A percentile compares a stretch with the other conserved stretches of the same genome.
phyloP scores from a whole-genome alignment of 371 early-diverging fungal genomes.

The Basidiobolus meristosporus region DNA sequence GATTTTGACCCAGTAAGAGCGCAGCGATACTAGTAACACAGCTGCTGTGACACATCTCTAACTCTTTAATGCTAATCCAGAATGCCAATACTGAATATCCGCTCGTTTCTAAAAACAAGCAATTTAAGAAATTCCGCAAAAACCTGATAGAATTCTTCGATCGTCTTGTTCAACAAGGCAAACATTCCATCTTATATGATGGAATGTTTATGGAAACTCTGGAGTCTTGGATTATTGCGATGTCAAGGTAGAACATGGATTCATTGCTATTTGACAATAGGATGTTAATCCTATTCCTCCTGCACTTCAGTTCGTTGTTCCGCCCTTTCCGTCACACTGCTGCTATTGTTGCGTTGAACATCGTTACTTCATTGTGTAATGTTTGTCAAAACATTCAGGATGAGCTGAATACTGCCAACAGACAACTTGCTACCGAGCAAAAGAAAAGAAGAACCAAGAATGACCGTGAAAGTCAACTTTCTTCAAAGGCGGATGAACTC shows the following conservation, averaged over 20 bases:
- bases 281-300: background rate
- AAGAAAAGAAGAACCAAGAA: slow-evolving; percentile 7
- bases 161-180: slow-evolving; percentile 31
- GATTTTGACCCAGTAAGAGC: slow-evolving; percentile 5
- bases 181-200: slow-evolving; percentile 34
- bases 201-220: slow-evolving; percentile 26
- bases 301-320: slow-evolving; percentile 32
- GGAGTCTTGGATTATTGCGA: slow-evolving; percentile 11
- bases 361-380: slow-evolving; percentile 36
- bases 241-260: slow-evolving; percentile 13
- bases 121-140: slow-evolving; percentile 26
- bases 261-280: background rate
- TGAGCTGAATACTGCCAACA: slow-evolving; percentile 31
- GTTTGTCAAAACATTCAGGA: slow-evolving; percentile 26
- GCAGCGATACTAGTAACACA: background rate
- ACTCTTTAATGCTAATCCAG: background rate
- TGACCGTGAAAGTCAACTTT: slow-evolving; percentile 1
- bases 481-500: slow-evolving; percentile 13
- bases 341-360: slow-evolving; percentile 37
- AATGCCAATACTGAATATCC: slow-evolving; percentile 40
- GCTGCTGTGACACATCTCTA: background rate
- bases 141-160: slow-evolving; percentile 34
- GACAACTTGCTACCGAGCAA: slow-evolving; percentile 34
- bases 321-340: slow-evolving; percentile 84
- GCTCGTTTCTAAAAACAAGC: slow-evolving; percentile 32